Percentiles rank a stretch among this genome's conserved stretches.
phyloP scores from a whole-genome alignment of 2,329 filamentous ascomycete species.

The Mycosphaerelloides madeirae region DNA sequence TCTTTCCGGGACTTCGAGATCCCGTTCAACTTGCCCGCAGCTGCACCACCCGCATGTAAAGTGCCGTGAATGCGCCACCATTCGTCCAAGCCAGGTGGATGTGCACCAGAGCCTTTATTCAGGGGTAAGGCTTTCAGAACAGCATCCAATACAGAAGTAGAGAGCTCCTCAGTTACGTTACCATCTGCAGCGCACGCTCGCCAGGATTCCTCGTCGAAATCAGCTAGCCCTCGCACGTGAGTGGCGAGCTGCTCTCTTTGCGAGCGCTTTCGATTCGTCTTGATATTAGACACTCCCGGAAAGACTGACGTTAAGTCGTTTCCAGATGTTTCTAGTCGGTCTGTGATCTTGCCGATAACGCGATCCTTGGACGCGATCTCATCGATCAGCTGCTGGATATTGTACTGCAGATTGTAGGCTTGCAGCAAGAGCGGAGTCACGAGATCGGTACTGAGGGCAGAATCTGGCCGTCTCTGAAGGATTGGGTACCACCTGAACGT shows the following conservation, averaged over 20 bases:
- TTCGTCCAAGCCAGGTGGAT: not conserved
- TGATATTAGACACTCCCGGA: conserved; percentile 48
- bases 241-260: conserved; percentile 50
- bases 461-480: conserved; percentile 43
- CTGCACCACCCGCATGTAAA: not conserved
- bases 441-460: conserved; percentile 45
- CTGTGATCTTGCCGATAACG: conserved; percentile 53
- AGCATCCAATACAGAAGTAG: conserved; percentile 9
- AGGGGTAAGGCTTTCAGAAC: conserved; percentile 16
- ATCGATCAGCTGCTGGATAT: conserved; percentile 46
- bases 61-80: not conserved
- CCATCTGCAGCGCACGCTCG: conserved; percentile 4
- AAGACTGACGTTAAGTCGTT: conserved; percentile 55
- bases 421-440: conserved; percentile 51
- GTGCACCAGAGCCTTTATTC: not conserved
- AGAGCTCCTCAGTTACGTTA: conserved; percentile 2
- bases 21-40: not conserved
- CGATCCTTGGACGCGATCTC: conserved; percentile 55
- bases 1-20: not conserved
- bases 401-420: conserved; percentile 43
- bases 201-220: conserved; percentile 50
- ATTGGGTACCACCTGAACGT: conserved; percentile 62
- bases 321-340: conserved; percentile 54
- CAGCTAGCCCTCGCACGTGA: conserved; percentile 51
- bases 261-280: conserved; percentile 40